phyloP scores from a whole-genome alignment of 2,329 filamentous ascomycete genomes.

The Trichoderma sp. region DNA sequence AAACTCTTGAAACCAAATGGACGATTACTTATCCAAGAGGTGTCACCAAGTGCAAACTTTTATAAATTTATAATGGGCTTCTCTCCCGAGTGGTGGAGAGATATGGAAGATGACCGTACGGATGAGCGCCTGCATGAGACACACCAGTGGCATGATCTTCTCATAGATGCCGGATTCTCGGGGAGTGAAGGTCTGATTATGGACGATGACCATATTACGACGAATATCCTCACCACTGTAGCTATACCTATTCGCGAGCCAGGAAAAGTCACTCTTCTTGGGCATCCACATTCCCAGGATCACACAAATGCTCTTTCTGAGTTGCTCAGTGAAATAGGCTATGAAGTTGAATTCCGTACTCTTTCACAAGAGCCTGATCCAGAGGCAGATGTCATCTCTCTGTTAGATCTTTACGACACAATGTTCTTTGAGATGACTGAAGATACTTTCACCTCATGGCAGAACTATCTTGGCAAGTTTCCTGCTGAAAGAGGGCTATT shows the following conservation, averaged over 20 bases:
- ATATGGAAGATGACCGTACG: neutral
- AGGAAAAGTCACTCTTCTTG: neutral
- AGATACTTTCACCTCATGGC: neutral
- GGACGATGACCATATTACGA: conserved; percentile 14
- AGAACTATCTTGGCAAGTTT: neutral
- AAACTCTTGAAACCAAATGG: conserved; percentile 5
- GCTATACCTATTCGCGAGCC: neutral
- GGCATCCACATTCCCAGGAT: neutral
- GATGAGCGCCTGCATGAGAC: neutral
- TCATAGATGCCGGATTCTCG: conserved; percentile 7
- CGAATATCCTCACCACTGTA: neutral
- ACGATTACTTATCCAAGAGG: conserved; percentile 5
- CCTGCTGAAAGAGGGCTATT: neutral
- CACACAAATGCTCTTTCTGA: neutral
- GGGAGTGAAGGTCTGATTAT: conserved; percentile 11
- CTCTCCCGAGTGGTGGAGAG: neutral
- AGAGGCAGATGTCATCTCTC: neutral
- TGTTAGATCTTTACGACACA: conserved; percentile 3
- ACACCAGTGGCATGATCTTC: conserved; percentile 12
- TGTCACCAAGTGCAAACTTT: neutral
- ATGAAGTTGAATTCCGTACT: conserved; percentile 7
- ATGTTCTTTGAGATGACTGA: conserved; percentile 13
- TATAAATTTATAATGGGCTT: neutral
- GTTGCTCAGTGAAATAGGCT: conserved; percentile 1
- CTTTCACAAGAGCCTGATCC: conserved; percentile 15